Evolutionary conservation across 169 alveolate species (phyloP).

Genomic region (Besnoitia besnoiti): DNA sequence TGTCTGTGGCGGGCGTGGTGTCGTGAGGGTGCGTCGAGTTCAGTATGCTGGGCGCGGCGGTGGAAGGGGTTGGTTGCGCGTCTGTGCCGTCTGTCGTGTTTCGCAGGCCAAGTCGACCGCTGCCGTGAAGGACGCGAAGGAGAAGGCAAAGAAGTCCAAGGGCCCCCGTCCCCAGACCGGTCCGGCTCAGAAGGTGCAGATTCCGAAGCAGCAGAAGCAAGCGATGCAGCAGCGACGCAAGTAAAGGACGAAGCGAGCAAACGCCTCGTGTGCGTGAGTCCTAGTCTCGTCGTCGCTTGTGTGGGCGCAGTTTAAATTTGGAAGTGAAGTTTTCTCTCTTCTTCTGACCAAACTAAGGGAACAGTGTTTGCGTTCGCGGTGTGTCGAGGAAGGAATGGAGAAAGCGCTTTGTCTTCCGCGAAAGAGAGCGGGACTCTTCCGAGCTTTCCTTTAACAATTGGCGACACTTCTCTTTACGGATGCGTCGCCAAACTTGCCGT

Average conservation of each 20-base stretch:
- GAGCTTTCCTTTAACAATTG: background rate
- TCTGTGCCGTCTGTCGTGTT: background rate
- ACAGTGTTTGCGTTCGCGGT: background rate
- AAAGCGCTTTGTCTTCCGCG: background rate
- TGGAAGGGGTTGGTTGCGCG: too few relatives aligned
- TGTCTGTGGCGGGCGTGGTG: too few relatives aligned
- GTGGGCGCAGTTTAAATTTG: background rate
- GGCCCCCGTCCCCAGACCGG: slow-evolving; percentile 13
- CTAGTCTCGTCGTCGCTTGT: background rate
- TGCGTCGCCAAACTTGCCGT: background rate
- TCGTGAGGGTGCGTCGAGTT: too few relatives aligned
- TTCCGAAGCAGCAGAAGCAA: slow-evolving; percentile 40
- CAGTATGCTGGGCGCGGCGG: too few relatives aligned
- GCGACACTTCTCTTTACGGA: background rate
- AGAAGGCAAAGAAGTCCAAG: slow-evolving; percentile 30
- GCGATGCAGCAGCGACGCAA: background rate
- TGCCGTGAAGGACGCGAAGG: slow-evolving; percentile 44
- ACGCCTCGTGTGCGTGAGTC: background rate
- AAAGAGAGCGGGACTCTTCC: background rate
- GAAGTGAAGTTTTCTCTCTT: background rate
- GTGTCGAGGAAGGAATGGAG: background rate
- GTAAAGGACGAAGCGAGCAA: background rate
- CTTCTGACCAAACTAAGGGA: background rate
- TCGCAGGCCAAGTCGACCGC: slow-evolving; percentile 5
- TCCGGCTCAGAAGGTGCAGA: slow-evolving; percentile 23